phyloP scores from a whole-genome alignment of 768 basidiomycete genomes.

The Paxillus involutus region DNA sequence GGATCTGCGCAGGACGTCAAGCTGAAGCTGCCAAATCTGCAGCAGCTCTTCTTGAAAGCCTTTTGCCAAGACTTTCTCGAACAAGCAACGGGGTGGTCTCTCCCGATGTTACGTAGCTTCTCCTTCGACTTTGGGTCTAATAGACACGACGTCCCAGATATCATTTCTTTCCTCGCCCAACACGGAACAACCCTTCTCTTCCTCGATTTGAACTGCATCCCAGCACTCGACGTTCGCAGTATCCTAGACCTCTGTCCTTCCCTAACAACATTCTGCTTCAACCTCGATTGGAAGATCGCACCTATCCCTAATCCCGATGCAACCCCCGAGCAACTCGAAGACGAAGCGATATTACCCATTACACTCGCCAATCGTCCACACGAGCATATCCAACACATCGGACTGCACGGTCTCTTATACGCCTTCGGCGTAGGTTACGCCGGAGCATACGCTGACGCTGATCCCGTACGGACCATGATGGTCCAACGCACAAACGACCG shows the following conservation, averaged over 20 bases:
- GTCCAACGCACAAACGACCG: constrained; percentile 61
- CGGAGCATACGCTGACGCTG: constrained; percentile 39
- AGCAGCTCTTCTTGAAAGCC: constrained; percentile 64
- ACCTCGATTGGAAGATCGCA: constrained; percentile 68
- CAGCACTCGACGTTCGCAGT: constrained; percentile 52
- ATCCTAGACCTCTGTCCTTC: constrained; percentile 65
- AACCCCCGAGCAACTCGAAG: constrained; percentile 15
- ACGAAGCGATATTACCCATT: constrained; percentile 34
- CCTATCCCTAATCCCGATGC: constrained; percentile 15
- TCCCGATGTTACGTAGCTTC: constrained; percentile 59
- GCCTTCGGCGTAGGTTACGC: constrained; percentile 68
- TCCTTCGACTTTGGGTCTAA: constrained; percentile 48
- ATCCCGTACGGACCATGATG: constrained; percentile 44
- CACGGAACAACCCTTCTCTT: constrained; percentile 61
- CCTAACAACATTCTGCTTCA: constrained; percentile 66
- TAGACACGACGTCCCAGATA: constrained; percentile 52
- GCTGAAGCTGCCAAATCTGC: constrained; percentile 52
- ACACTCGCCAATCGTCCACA: constrained; percentile 54
- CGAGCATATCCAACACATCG: constrained; percentile 55
- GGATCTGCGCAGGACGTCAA: constrained; percentile 61
- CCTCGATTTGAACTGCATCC: constrained; percentile 65
- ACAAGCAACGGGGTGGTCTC: constrained; percentile 63
- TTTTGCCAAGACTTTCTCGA: constrained; percentile 66
- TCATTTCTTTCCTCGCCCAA: constrained; percentile 53
- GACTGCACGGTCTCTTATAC: constrained; percentile 65